Evolutionary conservation across 2,329 filamentous ascomycete genomes (phyloP).

Genomic region (Scedosporium dehoogii): DNA sequence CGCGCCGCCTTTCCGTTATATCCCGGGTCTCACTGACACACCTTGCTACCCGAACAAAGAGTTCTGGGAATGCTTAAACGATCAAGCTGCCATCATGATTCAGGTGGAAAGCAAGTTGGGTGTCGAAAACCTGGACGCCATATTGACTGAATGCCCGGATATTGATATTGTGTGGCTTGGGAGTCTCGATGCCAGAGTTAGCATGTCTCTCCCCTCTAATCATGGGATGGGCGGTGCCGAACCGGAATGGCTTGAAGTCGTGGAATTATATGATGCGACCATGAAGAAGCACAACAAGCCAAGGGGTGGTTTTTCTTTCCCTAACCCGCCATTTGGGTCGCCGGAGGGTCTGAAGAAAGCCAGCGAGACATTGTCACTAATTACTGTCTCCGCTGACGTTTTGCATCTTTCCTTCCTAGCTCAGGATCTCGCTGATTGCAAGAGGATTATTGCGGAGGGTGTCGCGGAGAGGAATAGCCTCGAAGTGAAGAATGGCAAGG

Average conservation of each 20-base stretch:
- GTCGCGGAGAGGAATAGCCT: not conserved
- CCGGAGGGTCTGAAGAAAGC: constrained; percentile 16
- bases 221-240: constrained; percentile 23
- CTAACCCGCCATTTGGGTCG: constrained; percentile 14
- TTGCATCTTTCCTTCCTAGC: constrained; percentile 14
- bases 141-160: constrained; percentile 33
- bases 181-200: constrained; percentile 30
- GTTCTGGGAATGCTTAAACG: constrained; percentile 29
- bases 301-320: constrained; percentile 21
- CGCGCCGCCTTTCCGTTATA: constrained; percentile 31
- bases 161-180: constrained; percentile 39
- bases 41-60: constrained; percentile 20
- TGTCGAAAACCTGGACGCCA: constrained; percentile 37
- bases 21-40: constrained; percentile 29
- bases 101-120: constrained; percentile 30
- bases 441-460: constrained; percentile 8
- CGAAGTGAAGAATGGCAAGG: too few species aligned
- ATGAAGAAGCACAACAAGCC: constrained; percentile 37
- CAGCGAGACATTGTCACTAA: constrained; percentile 16
- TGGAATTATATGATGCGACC: constrained; percentile 25
- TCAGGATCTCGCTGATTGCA: constrained; percentile 11
- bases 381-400: constrained; percentile 15
- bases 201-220: constrained; percentile 29
- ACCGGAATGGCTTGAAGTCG: constrained; percentile 29
- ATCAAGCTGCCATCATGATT: constrained; percentile 37